A percentile compares a stretch with the other conserved stretches of the same genome.
Conservation (phyloP, 768 basidiomycete species). For the Lactifluus volemus region DNA sequence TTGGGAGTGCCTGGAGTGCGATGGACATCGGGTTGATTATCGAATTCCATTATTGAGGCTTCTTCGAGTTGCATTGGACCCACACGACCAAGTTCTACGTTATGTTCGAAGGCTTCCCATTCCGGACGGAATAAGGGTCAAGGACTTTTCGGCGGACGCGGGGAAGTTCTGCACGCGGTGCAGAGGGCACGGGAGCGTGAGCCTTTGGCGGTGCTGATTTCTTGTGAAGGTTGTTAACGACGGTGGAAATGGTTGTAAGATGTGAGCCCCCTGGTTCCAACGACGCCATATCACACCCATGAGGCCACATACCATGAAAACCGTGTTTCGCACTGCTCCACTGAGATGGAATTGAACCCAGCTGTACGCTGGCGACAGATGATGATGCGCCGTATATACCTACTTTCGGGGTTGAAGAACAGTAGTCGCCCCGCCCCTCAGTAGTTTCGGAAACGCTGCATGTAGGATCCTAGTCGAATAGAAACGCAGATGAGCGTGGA, state of each 20-base stretch:
- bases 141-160: constrained; percentile 82
- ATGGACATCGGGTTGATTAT: constrained; percentile 19
- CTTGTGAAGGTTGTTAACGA: constrained; percentile 85
- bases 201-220: constrained; percentile 81
- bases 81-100: constrained; percentile 27
- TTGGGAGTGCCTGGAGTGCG: constrained; percentile 27
- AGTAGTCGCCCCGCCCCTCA: constrained; percentile 55
- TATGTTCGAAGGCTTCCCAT: constrained; percentile 65
- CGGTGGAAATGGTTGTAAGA: constrained; percentile 80
- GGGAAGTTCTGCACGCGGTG: constrained; percentile 65
- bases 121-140: constrained; percentile 73
- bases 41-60: not conserved
- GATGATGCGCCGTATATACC: constrained; percentile 37
- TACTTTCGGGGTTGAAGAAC: constrained; percentile 35
- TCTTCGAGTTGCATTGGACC: constrained; percentile 25
- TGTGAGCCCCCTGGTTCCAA: not conserved
- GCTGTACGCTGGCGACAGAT: constrained; percentile 40
- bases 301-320: constrained; percentile 63
- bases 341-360: constrained; percentile 45
- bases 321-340: constrained; percentile 82
- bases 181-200: constrained; percentile 67
- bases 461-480: constrained; percentile 69
- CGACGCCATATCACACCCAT: not conserved
- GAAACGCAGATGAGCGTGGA: constrained; percentile 43
- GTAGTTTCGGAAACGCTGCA: constrained; percentile 65